Evolutionary conservation across 306 rosid species (phyloP).

Genomic region (Casuarina equisetifolia): DNA sequence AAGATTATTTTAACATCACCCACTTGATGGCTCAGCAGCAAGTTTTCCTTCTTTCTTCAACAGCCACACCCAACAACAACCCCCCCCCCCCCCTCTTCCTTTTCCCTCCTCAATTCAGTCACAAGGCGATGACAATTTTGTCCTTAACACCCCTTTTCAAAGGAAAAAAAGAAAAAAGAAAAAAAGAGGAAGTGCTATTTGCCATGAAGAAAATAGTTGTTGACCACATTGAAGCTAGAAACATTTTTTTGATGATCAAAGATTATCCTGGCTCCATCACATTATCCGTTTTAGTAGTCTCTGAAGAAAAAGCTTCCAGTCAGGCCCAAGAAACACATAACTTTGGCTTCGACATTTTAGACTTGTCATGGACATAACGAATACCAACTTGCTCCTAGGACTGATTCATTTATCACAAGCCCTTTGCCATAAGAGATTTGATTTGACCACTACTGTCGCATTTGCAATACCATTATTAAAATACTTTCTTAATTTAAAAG

Average conservation of each 20-base stretch:
- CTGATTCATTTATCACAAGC: neutral
- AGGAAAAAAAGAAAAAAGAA: no score
- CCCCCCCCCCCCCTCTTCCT: no score
- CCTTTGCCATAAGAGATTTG: neutral
- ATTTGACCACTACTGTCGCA: neutral
- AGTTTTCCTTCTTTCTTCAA: no score
- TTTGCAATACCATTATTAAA: neutral
- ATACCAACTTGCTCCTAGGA: neutral
- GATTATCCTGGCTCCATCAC: neutral
- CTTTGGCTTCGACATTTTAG: neutral
- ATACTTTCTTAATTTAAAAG: constrained; percentile 1
- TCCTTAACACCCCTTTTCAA: neutral
- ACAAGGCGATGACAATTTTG: neutral
- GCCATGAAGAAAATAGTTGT: neutral
- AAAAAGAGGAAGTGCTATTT: no score
- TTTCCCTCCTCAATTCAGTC: no score
- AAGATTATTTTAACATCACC: neutral
- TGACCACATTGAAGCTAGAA: neutral
- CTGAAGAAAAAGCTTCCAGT: neutral
- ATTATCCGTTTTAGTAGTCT: neutral
- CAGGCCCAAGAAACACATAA: neutral
- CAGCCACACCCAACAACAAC: no score
- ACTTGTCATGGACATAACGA: neutral
- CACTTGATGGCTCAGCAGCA: neutral
- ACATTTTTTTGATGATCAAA: neutral